phyloP scores from a whole-genome alignment of 345 rosid genomes.

The Brassica juncea region DNA sequence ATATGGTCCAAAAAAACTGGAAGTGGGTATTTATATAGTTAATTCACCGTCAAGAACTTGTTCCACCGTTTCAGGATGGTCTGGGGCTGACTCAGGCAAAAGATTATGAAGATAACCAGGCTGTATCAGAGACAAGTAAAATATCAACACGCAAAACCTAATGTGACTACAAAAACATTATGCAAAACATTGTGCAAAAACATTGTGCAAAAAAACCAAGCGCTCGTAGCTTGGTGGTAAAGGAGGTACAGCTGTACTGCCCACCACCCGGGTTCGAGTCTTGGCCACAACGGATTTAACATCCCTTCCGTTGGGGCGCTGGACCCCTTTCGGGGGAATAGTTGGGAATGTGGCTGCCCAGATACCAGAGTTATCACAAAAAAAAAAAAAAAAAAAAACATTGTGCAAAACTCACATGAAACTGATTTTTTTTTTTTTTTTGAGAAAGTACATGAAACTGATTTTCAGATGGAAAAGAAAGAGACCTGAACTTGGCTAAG shows the following conservation, averaged over 20 bases:
- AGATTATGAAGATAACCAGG: conserved; percentile 73
- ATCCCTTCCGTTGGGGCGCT: too few relatives aligned
- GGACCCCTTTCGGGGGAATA: too few relatives aligned
- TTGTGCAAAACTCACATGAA: too few relatives aligned
- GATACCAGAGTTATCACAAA: too few relatives aligned
- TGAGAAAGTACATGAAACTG: not conserved
- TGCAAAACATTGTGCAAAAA: not conserved
- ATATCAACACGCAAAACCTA: not conserved
- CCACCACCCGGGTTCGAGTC: too few relatives aligned
- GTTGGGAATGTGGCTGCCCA: too few relatives aligned
- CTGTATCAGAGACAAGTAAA: conserved; percentile 37
- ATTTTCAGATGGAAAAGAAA: not conserved
- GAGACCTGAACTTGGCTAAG: conserved; percentile 84
- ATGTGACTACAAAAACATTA: not conserved
- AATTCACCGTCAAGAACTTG: conserved; percentile 75
- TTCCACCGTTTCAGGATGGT: conserved; percentile 67
- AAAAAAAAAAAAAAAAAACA: too few relatives aligned
- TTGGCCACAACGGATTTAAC: too few relatives aligned
- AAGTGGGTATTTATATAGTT: not conserved
- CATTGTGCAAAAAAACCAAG: too few relatives aligned
- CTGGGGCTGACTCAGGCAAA: conserved; percentile 63
- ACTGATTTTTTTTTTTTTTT: too few relatives aligned
- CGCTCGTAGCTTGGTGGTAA: too few relatives aligned
- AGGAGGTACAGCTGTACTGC: too few relatives aligned
- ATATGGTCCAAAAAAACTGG: not conserved